These are phyloP conservation scores for Tylopilus balloui DNA, from an alignment of 768 basidiomycete species.

Conservation along the genomic window DNA sequence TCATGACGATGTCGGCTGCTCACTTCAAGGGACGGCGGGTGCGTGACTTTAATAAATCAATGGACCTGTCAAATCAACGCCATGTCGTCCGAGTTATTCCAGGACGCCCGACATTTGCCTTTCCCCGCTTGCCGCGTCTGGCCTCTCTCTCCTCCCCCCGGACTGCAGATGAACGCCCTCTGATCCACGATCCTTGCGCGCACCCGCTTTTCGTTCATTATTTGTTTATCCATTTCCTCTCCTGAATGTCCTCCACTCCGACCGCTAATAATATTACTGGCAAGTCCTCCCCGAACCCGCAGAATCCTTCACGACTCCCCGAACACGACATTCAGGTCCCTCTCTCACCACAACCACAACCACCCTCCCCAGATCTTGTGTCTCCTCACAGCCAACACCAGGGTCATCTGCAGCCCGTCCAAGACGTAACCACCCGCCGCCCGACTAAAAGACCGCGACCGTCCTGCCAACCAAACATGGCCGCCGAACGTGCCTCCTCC, in stretches of 20 bases:
- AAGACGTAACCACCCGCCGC: constrained; percentile 22
- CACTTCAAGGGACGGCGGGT: not conserved
- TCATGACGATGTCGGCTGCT: no score
- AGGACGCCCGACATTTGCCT: not conserved
- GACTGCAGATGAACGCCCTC: constrained; percentile 8
- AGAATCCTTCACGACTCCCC: constrained; percentile 16
- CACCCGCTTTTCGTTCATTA: constrained; percentile 18
- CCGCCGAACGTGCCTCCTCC: constrained; percentile 24
- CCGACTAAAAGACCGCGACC: constrained; percentile 20
- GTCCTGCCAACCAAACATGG: constrained; percentile 16
- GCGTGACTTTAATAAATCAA: constrained; percentile 11
- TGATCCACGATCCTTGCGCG: constrained; percentile 12
- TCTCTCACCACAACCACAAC: not conserved
- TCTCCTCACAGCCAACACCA: not conserved
- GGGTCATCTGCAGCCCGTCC: not conserved
- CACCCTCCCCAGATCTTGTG: no score
- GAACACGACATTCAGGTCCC: not conserved
- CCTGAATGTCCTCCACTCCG: constrained; percentile 25
- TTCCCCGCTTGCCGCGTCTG: not conserved
- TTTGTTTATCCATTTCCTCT: constrained; percentile 23
- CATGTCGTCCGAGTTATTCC: no score
- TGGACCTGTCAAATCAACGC: constrained; percentile 12
- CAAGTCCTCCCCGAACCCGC: not conserved
- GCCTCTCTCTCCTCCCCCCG: not conserved
- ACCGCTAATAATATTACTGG: constrained; percentile 26